phyloP scores from a whole-genome alignment of 2,329 filamentous ascomycete species.

The Colletotrichum sp. region DNA sequence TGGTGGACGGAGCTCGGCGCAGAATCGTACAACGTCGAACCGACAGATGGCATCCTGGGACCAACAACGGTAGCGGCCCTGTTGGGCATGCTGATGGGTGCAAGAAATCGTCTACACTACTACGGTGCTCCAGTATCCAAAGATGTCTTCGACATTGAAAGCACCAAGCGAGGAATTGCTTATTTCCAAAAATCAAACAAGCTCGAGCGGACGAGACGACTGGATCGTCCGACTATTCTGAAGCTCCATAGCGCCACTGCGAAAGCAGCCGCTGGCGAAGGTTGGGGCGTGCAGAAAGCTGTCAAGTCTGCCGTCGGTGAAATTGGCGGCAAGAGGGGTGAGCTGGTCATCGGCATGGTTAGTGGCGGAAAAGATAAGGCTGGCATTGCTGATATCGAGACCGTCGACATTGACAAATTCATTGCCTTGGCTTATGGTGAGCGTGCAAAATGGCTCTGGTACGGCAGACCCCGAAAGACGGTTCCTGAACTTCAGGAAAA shows the following conservation, averaged over 20 bases:
- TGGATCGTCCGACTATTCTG: constrained; percentile 85
- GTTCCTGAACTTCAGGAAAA: constrained; percentile 50
- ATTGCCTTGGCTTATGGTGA: constrained; percentile 80
- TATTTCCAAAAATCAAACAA: constrained; percentile 92
- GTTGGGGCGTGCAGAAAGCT: constrained; percentile 90
- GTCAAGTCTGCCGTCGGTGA: constrained; percentile 96
- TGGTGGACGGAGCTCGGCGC: constrained; percentile 97
- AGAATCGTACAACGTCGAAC: constrained; percentile 91
- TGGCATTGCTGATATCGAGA: constrained; percentile 91
- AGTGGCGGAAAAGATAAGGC: constrained; percentile 79
- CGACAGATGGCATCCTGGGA: constrained; percentile 89
- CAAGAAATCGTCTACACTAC: constrained; percentile 86
- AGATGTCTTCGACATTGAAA: constrained; percentile 86
- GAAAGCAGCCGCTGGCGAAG: constrained; percentile 87
- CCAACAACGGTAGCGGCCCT: constrained; percentile 90
- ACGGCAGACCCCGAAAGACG: constrained; percentile 81
- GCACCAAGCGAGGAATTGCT: constrained; percentile 81
- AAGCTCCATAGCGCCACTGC: constrained; percentile 83
- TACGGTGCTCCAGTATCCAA: constrained; percentile 85
- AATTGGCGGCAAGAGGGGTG: constrained; percentile 90
- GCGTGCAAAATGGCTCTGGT: constrained; percentile 91
- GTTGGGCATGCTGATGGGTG: constrained; percentile 86
- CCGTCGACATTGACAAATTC: constrained; percentile 85
- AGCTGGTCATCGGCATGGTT: constrained; percentile 95
- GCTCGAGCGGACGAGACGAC: constrained; percentile 74